A percentile compares a stretch with the other conserved stretches of the same genome.
Evolutionary conservation across 1,284 basidiomycete genomes (phyloP).

Genomic region (Leccinum cinnamomeum): DNA sequence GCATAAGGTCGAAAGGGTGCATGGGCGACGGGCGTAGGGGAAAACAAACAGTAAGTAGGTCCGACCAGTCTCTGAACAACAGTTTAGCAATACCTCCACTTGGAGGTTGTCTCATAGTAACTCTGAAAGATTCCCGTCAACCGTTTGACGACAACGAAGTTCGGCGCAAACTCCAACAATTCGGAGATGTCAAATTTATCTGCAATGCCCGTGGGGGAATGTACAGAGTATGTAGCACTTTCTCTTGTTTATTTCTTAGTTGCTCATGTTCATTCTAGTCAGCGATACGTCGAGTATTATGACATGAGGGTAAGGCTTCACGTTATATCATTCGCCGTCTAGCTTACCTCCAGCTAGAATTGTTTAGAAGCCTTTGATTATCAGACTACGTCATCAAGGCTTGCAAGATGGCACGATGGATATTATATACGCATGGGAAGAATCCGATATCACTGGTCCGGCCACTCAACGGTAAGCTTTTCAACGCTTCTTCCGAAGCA

Average conservation of each 20-base stretch:
- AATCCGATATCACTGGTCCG: constrained; percentile 40
- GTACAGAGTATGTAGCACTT: constrained; percentile 59
- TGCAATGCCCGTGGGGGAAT: constrained; percentile 65
- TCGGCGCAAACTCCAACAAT: constrained; percentile 78
- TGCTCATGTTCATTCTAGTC: constrained; percentile 43
- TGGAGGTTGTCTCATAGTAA: constrained; percentile 81
- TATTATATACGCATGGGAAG: constrained; percentile 86
- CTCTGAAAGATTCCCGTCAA: constrained; percentile 70
- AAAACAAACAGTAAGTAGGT: too few species aligned
- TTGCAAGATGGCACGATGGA: constrained; percentile 88
- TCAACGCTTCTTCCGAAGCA: neutral
- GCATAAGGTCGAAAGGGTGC: constrained; percentile 12
- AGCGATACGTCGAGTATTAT: constrained; percentile 86
- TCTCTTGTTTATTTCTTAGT: constrained; percentile 3
- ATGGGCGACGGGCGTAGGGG: too few species aligned
- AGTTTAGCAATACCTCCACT: constrained; percentile 47
- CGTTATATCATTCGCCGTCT: neutral
- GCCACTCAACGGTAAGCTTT: constrained; percentile 37
- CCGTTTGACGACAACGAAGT: constrained; percentile 83
- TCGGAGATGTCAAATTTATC: constrained; percentile 81
- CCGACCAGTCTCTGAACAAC: constrained; percentile 9
- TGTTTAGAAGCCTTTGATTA: constrained; percentile 76
- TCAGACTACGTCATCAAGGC: constrained; percentile 67
- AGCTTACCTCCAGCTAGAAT: constrained; percentile 47
- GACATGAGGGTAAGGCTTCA: constrained; percentile 68